These are phyloP conservation scores for Emmonsiellopsis sp. DNA, from an alignment of 2,329 filamentous ascomycete genomes.

Conservation along the genomic window DNA sequence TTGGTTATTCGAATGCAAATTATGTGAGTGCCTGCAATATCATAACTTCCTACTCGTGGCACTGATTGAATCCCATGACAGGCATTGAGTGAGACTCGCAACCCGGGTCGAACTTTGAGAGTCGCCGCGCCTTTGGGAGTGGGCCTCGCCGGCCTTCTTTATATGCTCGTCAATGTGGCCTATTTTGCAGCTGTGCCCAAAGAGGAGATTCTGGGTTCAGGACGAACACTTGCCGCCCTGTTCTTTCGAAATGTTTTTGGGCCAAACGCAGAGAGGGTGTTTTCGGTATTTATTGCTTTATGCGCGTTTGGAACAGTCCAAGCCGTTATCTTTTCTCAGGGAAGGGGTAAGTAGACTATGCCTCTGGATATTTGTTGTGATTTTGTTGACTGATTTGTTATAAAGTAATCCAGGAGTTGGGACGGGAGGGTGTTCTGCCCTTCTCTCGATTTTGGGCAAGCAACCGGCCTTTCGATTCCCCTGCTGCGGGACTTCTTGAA, in stretches of 20 bases:
- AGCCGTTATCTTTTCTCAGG: slow-evolving; percentile 45
- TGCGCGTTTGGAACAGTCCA: slow-evolving; percentile 55
- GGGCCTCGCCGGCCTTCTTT: slow-evolving; percentile 45
- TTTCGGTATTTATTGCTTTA: slow-evolving; percentile 53
- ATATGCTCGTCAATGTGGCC: slow-evolving; percentile 50
- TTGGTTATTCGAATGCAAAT: slow-evolving; percentile 54
- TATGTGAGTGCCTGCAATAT: slow-evolving; percentile 36
- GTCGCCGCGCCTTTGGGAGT: slow-evolving; percentile 49
- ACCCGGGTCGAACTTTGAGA: slow-evolving; percentile 50
- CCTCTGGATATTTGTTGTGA: background rate
- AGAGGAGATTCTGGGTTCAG: slow-evolving; percentile 45
- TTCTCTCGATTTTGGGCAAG: slow-evolving; percentile 60
- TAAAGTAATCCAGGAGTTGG: slow-evolving; percentile 47
- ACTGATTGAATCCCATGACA: slow-evolving; percentile 17
- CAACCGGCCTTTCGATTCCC: slow-evolving; percentile 58
- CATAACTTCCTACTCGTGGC: background rate
- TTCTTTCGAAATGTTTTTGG: slow-evolving; percentile 57
- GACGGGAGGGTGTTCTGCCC: slow-evolving; percentile 60
- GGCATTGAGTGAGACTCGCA: slow-evolving; percentile 46
- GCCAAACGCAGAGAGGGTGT: slow-evolving; percentile 42
- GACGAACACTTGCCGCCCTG: slow-evolving; percentile 46
- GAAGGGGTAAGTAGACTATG: slow-evolving; percentile 24
- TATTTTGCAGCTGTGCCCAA: slow-evolving; percentile 52
- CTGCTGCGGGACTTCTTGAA: slow-evolving; percentile 49
- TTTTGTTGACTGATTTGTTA: slow-evolving; percentile 3